These are phyloP conservation scores for Lentinula edodes DNA, from an alignment of 768 basidiomycete species.

Conservation along the genomic window DNA sequence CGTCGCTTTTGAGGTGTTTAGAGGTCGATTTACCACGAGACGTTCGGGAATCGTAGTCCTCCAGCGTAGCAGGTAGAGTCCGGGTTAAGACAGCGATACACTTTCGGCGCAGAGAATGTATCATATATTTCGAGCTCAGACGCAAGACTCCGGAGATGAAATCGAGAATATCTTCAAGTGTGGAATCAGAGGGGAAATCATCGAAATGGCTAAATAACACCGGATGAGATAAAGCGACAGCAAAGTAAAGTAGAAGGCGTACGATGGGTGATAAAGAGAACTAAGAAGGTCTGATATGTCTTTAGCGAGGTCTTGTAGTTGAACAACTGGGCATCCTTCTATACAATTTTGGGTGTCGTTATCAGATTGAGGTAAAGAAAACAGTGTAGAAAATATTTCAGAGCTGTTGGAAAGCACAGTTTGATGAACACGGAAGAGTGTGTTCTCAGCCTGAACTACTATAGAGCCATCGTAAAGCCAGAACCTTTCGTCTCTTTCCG, in stretches of 20 bases:
- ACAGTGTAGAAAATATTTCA: slow-evolving; percentile 59
- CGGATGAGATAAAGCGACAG: not conserved
- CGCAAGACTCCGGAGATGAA: slow-evolving; percentile 51
- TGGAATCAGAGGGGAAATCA: slow-evolving; percentile 25
- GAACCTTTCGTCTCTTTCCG: slow-evolving; percentile 19
- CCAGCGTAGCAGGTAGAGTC: slow-evolving; percentile 34
- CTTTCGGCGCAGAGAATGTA: slow-evolving; percentile 44
- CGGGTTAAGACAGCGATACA: slow-evolving; percentile 43
- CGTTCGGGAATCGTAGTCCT: slow-evolving; percentile 26
- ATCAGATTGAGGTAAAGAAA: slow-evolving; percentile 50
- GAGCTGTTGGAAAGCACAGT: slow-evolving; percentile 49
- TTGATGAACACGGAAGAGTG: slow-evolving; percentile 39
- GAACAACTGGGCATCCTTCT: slow-evolving; percentile 47
- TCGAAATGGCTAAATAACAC: slow-evolving; percentile 29
- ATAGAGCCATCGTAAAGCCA: slow-evolving; percentile 45
- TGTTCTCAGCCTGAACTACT: slow-evolving; percentile 32
- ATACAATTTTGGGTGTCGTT: slow-evolving; percentile 26
- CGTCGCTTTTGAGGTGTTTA: slow-evolving; percentile 29
- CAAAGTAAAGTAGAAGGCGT: slow-evolving; percentile 5
- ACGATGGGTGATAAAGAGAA: slow-evolving; percentile 49
- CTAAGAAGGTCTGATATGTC: slow-evolving; percentile 46
- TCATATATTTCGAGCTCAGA: slow-evolving; percentile 60
- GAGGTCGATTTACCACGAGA: slow-evolving; percentile 12
- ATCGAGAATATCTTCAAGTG: slow-evolving; percentile 37
- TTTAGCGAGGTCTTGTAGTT: slow-evolving; percentile 39